Conservation (phyloP, 495 filamentous ascomycete genomes). For the Entonaema liquescens region DNA sequence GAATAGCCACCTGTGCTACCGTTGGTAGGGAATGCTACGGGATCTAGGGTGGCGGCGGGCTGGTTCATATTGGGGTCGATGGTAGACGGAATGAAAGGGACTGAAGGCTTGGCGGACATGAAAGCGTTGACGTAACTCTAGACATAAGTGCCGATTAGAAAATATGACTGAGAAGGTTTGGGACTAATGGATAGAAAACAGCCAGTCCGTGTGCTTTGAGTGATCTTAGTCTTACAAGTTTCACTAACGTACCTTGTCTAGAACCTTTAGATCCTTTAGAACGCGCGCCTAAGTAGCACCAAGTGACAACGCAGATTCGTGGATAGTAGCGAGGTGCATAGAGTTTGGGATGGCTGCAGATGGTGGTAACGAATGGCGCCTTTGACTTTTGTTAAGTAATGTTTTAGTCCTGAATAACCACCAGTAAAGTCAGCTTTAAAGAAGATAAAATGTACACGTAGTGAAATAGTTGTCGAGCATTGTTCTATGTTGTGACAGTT, state of each 20-base stretch:
- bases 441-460: conserved; percentile 8
- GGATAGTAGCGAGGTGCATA: conserved; percentile 15
- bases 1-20: conserved; percentile 22
- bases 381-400: conserved; percentile 1
- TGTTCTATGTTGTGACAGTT: conserved; percentile 1
- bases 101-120: conserved; percentile 35
- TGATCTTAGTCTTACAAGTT: conserved; percentile 7
- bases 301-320: conserved; percentile 18
- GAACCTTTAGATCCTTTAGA: not conserved
- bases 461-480: not conserved
- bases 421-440: conserved; percentile 6
- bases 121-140: conserved; percentile 32
- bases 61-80: conserved; percentile 39
- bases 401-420: conserved; percentile 8
- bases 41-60: conserved; percentile 30
- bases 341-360: conserved; percentile 18
- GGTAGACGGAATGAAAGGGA: conserved; percentile 22
- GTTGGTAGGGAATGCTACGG: conserved; percentile 19
- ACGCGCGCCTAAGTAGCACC: not conserved
- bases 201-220: conserved; percentile 12
- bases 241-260: conserved; percentile 1
- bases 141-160: conserved; percentile 22
- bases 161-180: conserved; percentile 10
- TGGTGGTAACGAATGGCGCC: conserved; percentile 8
- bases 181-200: conserved; percentile 16